Conservation (phyloP, 495 filamentous ascomycete genomes). For the Xylaria nigripes region DNA sequence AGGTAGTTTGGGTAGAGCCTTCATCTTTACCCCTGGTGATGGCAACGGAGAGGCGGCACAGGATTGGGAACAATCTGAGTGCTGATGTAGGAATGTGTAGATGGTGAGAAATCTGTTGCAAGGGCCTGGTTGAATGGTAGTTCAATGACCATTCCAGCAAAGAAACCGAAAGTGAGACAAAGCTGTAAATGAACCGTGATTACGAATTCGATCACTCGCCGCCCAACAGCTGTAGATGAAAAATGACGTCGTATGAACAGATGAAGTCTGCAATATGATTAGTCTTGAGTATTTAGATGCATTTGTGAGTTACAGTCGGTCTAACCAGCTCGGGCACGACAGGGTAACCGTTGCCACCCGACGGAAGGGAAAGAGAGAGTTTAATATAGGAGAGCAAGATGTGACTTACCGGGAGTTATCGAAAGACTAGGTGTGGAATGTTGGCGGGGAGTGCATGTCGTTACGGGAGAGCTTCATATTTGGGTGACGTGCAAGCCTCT, state of each 20-base stretch:
- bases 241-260: not conserved
- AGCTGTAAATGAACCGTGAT: not conserved
- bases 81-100: not conserved
- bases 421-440: not conserved
- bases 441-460: not conserved
- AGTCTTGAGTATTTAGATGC: not conserved
- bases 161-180: not conserved
- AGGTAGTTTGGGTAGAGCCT: slow-evolving; percentile 1
- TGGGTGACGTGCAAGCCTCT: not conserved
- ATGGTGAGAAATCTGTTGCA: not conserved
- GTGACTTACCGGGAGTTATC: not conserved
- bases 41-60: not conserved
- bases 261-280: not conserved
- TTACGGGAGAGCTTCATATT: slow-evolving; percentile 5
- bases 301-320: too few species aligned
- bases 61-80: not conserved
- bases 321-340: too few species aligned
- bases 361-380: not conserved
- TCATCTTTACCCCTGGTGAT: slow-evolving; percentile 3
- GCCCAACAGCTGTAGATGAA: not conserved
- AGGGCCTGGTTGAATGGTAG: not conserved
- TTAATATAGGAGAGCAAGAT: not conserved
- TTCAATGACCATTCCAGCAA: not conserved
- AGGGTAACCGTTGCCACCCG: not conserved
- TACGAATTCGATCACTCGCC: not conserved